Base-by-base conservation (phyloP, 257 asterid genomes). In the Salvia miltiorrhiza region DNA sequence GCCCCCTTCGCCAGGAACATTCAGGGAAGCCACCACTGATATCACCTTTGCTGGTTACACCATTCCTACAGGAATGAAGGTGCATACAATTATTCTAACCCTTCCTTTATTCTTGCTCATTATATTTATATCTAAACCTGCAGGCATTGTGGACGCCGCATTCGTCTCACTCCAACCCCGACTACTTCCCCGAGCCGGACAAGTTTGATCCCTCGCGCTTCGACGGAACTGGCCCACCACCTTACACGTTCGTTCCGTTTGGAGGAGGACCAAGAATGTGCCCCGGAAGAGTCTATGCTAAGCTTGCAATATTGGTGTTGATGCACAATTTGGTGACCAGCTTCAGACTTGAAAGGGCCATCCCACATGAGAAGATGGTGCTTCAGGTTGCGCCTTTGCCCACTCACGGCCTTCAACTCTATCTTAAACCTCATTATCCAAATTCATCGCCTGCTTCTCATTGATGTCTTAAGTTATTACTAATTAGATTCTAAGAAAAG, bases 61-160 rank as follows among this genome's bases (percentile, higher is more conserved):
- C n/a, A 67, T 84, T 26, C 88, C 88, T 30, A 82, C 80, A 75
- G 93, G 93, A 57, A 82, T 86, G 90, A 84, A 84, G 83, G 88
- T 86, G 64, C 44, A 30, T 30, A 26, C n/a, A n/a, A n/a, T n/a
- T n/a, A n/a, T n/a, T n/a, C n/a, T n/a, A n/a, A n/a, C n/a, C n/a
- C n/a, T n/a, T n/a, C n/a, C n/a, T n/a, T n/a, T n/a, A 28, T 30
- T 30, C 33, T 30, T 30, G 33, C 33, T 30, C 5, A 6, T 30
- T 3, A 30, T 30, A 2, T n/a, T n/a, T n/a, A n/a, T n/a, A 9
- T 2, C 13, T 24, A 44, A 6, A 16, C 11, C 24, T 71, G 47
- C 77, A 53, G 66, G 60, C 80, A 13, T 74, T 78, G 23, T 85
- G 88, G 90, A 82, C 85, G 0, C 74, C 74, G 2, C 78, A 80